Base-by-base conservation (phyloP, 192 early-diverging fungal genomes). In the Backusella parvicylindrica region DNA sequence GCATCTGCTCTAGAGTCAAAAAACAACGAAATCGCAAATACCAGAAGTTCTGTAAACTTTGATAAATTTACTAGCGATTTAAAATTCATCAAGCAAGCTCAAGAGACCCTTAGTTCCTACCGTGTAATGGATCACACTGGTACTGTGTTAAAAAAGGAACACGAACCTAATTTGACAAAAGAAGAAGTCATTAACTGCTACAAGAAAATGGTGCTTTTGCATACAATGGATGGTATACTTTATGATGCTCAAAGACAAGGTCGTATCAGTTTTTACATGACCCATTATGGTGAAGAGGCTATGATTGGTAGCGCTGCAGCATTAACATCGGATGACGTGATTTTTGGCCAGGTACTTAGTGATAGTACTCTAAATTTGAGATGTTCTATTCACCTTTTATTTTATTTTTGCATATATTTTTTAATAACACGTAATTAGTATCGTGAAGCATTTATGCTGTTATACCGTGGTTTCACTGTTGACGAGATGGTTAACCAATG, bases 181-280 rank as follows among this genome's bases (percentile, higher is more conserved):
- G 95, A 96, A 30, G 86, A 90, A 53, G 89, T 90, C 2, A 69
- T 90, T 47, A 87, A 91, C 67, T 40, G 33, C 38, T 99, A 99
- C 88, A 86, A 91, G 81, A 89, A 93, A 71, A 99, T 99, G 95
- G 71, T 98, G 63, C 90, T 87, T 0, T 85, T 99, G 49, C 94
- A 97, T 73, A 86, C 87, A 43, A 95, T 99, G 95, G 98, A 99
- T 81, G 72, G 93, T 79, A 92, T 99, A 64, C 81, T 99, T 77
- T 99, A 98, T 84, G 98, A 99, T 77, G 96, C 98, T 23, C 98
- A 99, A 83, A 89, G 98, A 11, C 98, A 99, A 83, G 98, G 98
- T 13, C 91, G 98, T 67, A 97, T 99, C 70, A 94, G 93, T 68
- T 99, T 99, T 70, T 99, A 99, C 85, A 98, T 99, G 97, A 99